phyloP scores from a whole-genome alignment of 495 filamentous ascomycete species.

The Penicillium robsamsonii region DNA sequence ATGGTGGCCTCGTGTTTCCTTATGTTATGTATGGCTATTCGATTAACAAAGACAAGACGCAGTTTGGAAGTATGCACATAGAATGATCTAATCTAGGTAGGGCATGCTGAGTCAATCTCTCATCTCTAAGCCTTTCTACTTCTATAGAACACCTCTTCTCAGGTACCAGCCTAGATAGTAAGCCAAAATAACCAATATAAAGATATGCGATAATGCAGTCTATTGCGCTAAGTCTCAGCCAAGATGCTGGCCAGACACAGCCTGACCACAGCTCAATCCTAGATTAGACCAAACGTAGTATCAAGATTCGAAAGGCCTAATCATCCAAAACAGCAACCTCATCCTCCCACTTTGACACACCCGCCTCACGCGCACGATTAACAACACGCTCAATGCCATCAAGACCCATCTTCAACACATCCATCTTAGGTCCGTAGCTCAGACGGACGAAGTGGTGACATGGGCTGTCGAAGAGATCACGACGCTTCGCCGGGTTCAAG shows the following conservation, averaged over 20 bases:
- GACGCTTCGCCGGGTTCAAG: constrained; percentile 81
- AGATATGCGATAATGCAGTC: neutral
- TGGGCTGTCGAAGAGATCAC: constrained; percentile 91
- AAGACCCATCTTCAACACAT: constrained; percentile 76
- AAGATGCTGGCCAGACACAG: neutral
- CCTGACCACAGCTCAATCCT: neutral
- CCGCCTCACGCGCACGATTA: constrained; percentile 39
- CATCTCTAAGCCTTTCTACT: neutral
- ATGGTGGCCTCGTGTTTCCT: neutral
- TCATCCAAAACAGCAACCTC: constrained; percentile 45
- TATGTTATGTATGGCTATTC: neutral
- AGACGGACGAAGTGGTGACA: constrained; percentile 95
- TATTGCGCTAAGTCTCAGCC: neutral
- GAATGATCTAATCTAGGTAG: too few species aligned
- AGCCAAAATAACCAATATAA: neutral
- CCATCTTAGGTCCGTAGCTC: constrained; percentile 89
- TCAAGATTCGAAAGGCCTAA: constrained; percentile 18
- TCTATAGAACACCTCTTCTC: neutral
- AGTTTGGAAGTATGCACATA: neutral
- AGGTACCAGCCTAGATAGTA: neutral
- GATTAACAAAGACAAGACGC: neutral
- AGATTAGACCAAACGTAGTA: neutral
- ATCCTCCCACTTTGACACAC: constrained; percentile 35
- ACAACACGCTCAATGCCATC: constrained; percentile 84
- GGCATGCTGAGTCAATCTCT: neutral